Evolutionary conservation across 768 basidiomycete genomes (phyloP).

Genomic region (Rhodotorula paludigena): DNA sequence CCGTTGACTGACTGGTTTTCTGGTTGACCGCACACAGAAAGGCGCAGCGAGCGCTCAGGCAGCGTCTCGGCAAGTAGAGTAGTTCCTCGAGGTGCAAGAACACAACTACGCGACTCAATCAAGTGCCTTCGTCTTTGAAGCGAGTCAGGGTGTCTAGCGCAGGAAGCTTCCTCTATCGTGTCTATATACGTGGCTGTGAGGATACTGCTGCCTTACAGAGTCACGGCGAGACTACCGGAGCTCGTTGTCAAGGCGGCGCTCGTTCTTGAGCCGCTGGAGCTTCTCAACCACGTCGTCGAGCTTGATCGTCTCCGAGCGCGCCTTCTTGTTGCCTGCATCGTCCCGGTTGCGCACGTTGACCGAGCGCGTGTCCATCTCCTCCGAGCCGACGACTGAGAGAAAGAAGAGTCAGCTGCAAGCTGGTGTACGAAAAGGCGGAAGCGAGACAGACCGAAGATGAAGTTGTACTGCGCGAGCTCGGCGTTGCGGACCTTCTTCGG

Average conservation of each 20-base stretch:
- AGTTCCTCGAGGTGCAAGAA: accelerated
- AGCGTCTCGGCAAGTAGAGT: slow-evolving; percentile 34
- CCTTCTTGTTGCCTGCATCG: slow-evolving; percentile 83
- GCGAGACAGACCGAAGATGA: slow-evolving; percentile 71
- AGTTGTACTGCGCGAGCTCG: slow-evolving; percentile 96
- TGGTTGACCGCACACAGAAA: slow-evolving; percentile 23
- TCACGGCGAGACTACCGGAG: too few relatives aligned
- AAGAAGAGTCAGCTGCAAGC: neutral
- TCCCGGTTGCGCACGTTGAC: slow-evolving; percentile 96
- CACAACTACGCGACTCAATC: too few relatives aligned
- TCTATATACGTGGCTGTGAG: too few relatives aligned
- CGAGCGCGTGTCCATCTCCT: slow-evolving; percentile 75
- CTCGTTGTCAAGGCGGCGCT: slow-evolving; percentile 48
- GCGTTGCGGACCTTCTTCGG: slow-evolving; percentile 97
- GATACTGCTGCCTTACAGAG: too few relatives aligned
- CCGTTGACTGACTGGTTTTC: neutral
- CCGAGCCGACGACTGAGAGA: slow-evolving; percentile 79
- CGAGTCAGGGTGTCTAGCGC: too few relatives aligned
- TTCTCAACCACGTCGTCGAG: slow-evolving; percentile 67
- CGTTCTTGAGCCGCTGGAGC: slow-evolving; percentile 65
- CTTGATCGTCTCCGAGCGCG: slow-evolving; percentile 58
- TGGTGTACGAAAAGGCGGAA: neutral
- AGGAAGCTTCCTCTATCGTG: too few relatives aligned
- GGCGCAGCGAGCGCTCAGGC: slow-evolving; percentile 33
- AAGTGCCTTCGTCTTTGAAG: too few relatives aligned